phyloP scores from a whole-genome alignment of 805 yeast species.

The Citeromyces matritensis region DNA sequence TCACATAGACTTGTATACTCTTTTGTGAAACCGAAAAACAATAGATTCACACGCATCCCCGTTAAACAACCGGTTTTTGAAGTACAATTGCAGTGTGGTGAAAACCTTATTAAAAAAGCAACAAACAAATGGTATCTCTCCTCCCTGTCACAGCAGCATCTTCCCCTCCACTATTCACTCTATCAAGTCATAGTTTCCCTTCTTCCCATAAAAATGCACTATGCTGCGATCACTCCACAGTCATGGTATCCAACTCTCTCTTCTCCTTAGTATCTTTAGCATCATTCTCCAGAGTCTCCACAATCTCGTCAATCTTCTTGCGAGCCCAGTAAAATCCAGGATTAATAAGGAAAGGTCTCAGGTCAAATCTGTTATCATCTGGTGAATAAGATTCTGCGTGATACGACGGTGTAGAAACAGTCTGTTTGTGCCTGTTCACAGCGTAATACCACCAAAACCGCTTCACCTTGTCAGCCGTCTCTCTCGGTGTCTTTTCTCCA shows the following conservation, averaged over 20 bases:
- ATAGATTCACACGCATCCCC: no score
- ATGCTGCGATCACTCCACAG: conserved; percentile 33
- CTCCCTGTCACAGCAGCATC: no score
- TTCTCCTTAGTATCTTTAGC: conserved; percentile 26
- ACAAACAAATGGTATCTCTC: no score
- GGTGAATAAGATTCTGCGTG: conserved; percentile 98
- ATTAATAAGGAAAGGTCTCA: conserved; percentile 88
- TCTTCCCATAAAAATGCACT: no score
- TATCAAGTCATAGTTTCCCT: no score
- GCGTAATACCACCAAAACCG: conserved; percentile 89
- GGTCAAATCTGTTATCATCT: conserved; percentile 91
- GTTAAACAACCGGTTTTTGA: no score
- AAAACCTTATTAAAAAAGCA: no score
- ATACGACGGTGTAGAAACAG: conserved; percentile 92
- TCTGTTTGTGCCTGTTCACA: conserved; percentile 91
- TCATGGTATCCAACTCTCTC: conserved; percentile 17
- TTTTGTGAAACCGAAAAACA: no score
- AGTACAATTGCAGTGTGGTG: no score
- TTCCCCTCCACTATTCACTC: no score
- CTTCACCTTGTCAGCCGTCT: conserved; percentile 87
- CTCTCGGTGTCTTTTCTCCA: conserved; percentile 58
- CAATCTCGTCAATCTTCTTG: conserved; percentile 72
- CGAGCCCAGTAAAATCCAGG: conserved; percentile 87
- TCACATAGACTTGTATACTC: no score
- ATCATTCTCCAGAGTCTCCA: conserved; percentile 15